Conservation (phyloP, 495 filamentous ascomycete genomes). For the Xylaria longipes region DNA sequence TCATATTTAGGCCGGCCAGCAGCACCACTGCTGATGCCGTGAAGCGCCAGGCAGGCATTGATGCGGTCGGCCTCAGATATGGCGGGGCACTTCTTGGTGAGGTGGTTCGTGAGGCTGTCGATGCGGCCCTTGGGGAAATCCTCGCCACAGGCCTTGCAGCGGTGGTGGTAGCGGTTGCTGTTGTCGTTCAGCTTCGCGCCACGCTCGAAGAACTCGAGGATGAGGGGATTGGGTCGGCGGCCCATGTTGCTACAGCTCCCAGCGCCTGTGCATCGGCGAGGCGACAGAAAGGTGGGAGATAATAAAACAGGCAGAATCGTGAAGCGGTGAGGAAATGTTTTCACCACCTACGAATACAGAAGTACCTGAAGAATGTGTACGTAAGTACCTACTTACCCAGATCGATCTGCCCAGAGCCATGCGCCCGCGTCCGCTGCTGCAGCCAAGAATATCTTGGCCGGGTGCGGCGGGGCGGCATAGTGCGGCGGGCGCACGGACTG, state of each 20-base stretch:
- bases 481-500: background rate
- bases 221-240: constrained; percentile 79
- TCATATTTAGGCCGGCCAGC: constrained; percentile 44
- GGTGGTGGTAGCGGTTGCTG: constrained; percentile 86
- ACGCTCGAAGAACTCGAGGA: constrained; percentile 82
- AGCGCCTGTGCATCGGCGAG: constrained; percentile 26
- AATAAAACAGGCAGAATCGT: constrained; percentile 42
- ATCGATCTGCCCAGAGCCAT: too few species aligned
- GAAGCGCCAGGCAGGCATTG: constrained; percentile 62
- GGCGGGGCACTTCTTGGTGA: constrained; percentile 81
- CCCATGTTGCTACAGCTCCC: constrained; percentile 62
- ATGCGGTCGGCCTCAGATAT: constrained; percentile 70
- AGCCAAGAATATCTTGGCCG: background rate
- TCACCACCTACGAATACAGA: constrained; percentile 26
- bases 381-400: too few species aligned
- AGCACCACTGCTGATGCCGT: constrained; percentile 50
- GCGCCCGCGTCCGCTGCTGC: too few species aligned
- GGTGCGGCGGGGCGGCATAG: background rate
- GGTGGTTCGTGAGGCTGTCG: constrained; percentile 77
- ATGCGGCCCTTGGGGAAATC: constrained; percentile 84
- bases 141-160: constrained; percentile 84
- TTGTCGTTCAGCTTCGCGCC: constrained; percentile 82
- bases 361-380: too few species aligned
- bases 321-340: constrained; percentile 38
- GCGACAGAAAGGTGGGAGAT: constrained; percentile 24